Base-by-base conservation (phyloP, 345 rosid species). In the Arabidopsis arenosa region DNA sequence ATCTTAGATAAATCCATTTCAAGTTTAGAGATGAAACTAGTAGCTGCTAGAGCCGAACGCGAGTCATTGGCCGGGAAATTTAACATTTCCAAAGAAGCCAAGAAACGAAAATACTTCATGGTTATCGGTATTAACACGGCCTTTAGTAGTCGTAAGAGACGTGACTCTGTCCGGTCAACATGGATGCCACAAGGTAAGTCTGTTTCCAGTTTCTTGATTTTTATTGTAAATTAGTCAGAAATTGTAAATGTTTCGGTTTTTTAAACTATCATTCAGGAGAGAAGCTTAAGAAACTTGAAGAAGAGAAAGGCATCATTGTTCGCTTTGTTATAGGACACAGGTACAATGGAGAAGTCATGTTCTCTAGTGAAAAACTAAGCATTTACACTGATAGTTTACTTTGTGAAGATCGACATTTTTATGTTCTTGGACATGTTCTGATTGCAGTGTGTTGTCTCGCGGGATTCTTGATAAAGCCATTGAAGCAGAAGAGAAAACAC, bases 251-350 rank as follows among this genome's bases (percentile, higher is more conserved):
- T 9, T 49, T 8, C 0, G 6, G 10, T 0, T 48, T 23, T 40
- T 0, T 18, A 32, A 59, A n/a, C n/a, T 21, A 30, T 61, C 9
- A 2, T 51, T 47, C 76, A 91, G 96, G 86, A 28, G 90, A 90
- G 75, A 81, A 84, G 78, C 81, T 81, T 40, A 86, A 83, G 79
- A 85, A 65, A 77, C 63, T 93, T 74, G 97, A 90, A 70, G 84
- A 84, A 74, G 96, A 90, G 84, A 91, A 87, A 82, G 97, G 97
- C 26, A 75, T 93, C 68, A 40, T 93, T 66, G 82, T 93, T 57
- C 96, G 98, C 49, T 93, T 91, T 74, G 90, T 91, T 47, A 90
- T 93, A 51, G 98, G 97, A 72, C 94, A 85, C 84, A 87, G 98
- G 98, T 91, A 70, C 67, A 53, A 9, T 2, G 13, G 30, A 30